Conservation (phyloP, 495 filamentous ascomycete genomes). For the Aspergillus ellipticus region DNA sequence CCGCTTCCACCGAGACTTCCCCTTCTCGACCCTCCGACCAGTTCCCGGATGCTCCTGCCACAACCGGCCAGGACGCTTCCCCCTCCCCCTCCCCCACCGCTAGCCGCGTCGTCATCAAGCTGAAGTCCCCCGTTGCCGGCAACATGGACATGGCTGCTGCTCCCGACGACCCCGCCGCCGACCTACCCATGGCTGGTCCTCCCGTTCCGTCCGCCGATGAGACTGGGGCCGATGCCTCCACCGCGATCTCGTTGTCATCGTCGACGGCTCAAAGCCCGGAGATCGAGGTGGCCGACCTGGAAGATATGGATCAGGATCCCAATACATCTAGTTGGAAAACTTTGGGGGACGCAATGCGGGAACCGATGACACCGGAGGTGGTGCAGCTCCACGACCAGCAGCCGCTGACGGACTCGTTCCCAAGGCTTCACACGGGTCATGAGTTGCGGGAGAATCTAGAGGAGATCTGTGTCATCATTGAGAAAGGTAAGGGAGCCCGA, state of each 20-base stretch:
- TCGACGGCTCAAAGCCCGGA: slow-evolving; percentile 50
- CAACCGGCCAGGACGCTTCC: slow-evolving; percentile 28
- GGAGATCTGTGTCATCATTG: slow-evolving; percentile 34
- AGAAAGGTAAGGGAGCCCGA: slow-evolving; percentile 36
- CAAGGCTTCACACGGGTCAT: slow-evolving; percentile 23
- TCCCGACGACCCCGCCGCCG: slow-evolving; percentile 10
- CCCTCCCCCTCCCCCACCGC: slow-evolving; percentile 36
- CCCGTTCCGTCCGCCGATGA: slow-evolving; percentile 14
- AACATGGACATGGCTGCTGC: slow-evolving; percentile 20
- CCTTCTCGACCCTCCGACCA: slow-evolving; percentile 15
- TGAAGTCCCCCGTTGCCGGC: slow-evolving; percentile 35
- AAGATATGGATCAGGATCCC: slow-evolving; percentile 51
- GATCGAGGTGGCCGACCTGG: slow-evolving; percentile 53
- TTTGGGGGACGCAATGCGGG: slow-evolving; percentile 34
- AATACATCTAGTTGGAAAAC: slow-evolving; percentile 43
- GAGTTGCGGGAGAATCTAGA: slow-evolving; percentile 37
- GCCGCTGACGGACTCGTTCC: slow-evolving; percentile 34
- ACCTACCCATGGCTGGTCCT: slow-evolving; percentile 12
- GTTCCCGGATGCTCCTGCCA: slow-evolving; percentile 30
- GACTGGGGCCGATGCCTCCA: slow-evolving; percentile 21
- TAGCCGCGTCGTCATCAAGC: slow-evolving; percentile 57
- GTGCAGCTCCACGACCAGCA: slow-evolving; percentile 31
- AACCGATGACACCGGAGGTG: slow-evolving; percentile 27
- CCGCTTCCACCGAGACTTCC: slow-evolving; percentile 32
- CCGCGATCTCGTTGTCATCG: slow-evolving; percentile 46